These are phyloP conservation scores for Lichtheimia hyalospora DNA, from an alignment of 371 early-diverging fungal species.

Conservation along the genomic window DNA sequence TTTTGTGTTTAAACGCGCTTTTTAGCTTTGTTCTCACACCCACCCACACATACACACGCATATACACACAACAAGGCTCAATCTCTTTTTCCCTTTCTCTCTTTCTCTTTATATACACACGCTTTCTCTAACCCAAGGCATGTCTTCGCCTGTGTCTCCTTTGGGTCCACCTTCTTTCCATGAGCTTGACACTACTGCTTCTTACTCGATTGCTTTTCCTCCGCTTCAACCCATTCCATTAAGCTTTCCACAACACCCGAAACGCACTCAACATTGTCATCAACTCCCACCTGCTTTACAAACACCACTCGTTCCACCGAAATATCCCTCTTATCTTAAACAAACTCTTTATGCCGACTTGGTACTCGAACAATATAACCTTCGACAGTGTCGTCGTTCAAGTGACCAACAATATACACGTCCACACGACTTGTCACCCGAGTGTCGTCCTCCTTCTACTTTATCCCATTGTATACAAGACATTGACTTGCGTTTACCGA, in stretches of 20 bases:
- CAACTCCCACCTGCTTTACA: constrained; percentile 4
- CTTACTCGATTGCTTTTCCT: constrained; percentile 26
- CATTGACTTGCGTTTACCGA: constrained; percentile 46
- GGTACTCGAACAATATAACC: constrained; percentile 23
- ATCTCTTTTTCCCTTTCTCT: too few relatives aligned
- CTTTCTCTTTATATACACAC: too few relatives aligned
- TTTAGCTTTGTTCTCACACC: too few relatives aligned
- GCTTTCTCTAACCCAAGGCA: background rate
- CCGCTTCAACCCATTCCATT: constrained; percentile 25
- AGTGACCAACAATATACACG: background rate
- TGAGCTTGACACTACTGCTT: constrained; percentile 5
- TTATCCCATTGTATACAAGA: constrained; percentile 7
- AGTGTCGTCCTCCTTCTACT: constrained; percentile 5
- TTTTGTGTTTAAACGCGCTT: too few relatives aligned
- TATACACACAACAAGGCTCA: too few relatives aligned
- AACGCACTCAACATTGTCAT: constrained; percentile 8
- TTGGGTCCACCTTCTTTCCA: constrained; percentile 6
- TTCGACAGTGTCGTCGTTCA: constrained; percentile 10
- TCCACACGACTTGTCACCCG: constrained; percentile 1
- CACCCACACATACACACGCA: too few relatives aligned
- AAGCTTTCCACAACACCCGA: constrained; percentile 7
- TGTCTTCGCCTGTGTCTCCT: constrained; percentile 17
- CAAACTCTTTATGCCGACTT: constrained; percentile 35
- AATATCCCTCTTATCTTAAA: constrained; percentile 28
- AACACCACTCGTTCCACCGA: constrained; percentile 19